phyloP scores from a whole-genome alignment of 495 filamentous ascomycete species.

The Penicillium coffeae region DNA sequence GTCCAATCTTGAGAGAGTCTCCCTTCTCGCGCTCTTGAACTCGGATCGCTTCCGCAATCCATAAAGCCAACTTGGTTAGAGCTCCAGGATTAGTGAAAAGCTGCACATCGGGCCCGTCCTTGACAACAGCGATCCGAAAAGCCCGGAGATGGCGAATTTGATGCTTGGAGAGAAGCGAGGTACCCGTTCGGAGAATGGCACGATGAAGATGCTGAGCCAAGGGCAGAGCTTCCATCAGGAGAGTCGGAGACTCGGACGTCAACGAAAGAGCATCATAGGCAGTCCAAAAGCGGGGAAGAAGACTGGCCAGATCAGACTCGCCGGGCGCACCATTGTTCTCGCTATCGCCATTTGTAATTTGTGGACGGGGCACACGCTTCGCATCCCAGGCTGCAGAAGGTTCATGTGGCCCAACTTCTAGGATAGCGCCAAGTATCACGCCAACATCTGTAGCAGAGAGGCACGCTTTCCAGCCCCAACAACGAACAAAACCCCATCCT shows the following conservation, averaged over 20 bases:
- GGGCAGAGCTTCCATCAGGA: slow-evolving; percentile 67
- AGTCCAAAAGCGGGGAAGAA: slow-evolving; percentile 74
- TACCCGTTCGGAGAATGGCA: slow-evolving; percentile 91
- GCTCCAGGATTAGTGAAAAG: slow-evolving; percentile 91
- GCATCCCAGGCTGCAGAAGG: slow-evolving; percentile 35
- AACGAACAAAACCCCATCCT: slow-evolving; percentile 94
- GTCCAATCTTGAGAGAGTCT: slow-evolving; percentile 62
- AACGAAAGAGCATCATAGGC: slow-evolving; percentile 80
- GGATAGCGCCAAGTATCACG: slow-evolving; percentile 81
- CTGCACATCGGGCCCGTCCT: slow-evolving; percentile 84
- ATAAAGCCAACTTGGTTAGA: slow-evolving; percentile 85
- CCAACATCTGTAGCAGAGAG: slow-evolving; percentile 88
- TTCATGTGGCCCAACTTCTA: slow-evolving; percentile 72
- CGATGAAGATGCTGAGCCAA: slow-evolving; percentile 85
- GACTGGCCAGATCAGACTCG: slow-evolving; percentile 35
- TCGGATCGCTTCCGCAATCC: slow-evolving; percentile 88
- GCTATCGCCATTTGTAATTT: slow-evolving; percentile 31
- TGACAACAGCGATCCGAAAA: slow-evolving; percentile 93
- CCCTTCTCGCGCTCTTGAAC: slow-evolving; percentile 81
- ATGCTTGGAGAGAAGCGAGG: slow-evolving; percentile 82
- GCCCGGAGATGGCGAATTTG: slow-evolving; percentile 88
- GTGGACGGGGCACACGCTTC: slow-evolving; percentile 34
- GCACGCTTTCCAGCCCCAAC: slow-evolving; percentile 96
- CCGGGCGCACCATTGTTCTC: slow-evolving; percentile 14
- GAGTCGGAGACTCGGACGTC: slow-evolving; percentile 40